Conservation (phyloP, 2,329 filamentous ascomycete genomes). For the Bipolaris cookei region DNA sequence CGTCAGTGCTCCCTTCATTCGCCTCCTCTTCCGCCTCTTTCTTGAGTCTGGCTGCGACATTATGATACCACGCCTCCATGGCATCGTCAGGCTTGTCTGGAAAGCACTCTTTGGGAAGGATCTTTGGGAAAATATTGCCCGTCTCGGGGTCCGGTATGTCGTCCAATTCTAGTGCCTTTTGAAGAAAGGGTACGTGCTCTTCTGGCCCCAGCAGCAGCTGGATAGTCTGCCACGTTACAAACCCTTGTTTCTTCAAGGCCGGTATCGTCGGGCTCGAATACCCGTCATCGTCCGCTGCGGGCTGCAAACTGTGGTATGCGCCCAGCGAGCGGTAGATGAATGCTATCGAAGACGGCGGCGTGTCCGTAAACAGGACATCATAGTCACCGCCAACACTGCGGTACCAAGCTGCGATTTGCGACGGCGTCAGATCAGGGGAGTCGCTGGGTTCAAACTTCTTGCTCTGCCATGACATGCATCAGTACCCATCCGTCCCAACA, state of each 20-base stretch:
- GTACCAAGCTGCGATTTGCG: slow-evolving; percentile 59
- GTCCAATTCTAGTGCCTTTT: slow-evolving; percentile 80
- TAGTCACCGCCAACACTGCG: slow-evolving; percentile 55
- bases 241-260: slow-evolving; percentile 81
- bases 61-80: slow-evolving; percentile 86
- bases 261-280: slow-evolving; percentile 80
- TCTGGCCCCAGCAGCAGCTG: slow-evolving; percentile 87
- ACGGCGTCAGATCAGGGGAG: slow-evolving; percentile 55
- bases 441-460: slow-evolving; percentile 53
- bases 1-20: slow-evolving; percentile 28
- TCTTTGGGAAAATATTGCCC: slow-evolving; percentile 62
- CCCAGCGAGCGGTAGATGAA: slow-evolving; percentile 93
- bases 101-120: slow-evolving; percentile 71
- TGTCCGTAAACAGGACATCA: slow-evolving; percentile 74
- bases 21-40: slow-evolving; percentile 61
- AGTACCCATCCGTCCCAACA: slow-evolving; percentile 5
- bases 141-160: slow-evolving; percentile 74
- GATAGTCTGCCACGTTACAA: slow-evolving; percentile 91
- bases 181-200: slow-evolving; percentile 83
- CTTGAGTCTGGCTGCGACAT: slow-evolving; percentile 73
- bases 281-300: slow-evolving; percentile 66
- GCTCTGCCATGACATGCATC: slow-evolving; percentile 42
- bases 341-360: slow-evolving; percentile 75
- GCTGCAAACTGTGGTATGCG: slow-evolving; percentile 86
- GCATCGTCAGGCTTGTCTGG: slow-evolving; percentile 75